Conservation (phyloP, 192 early-diverging fungal genomes). For the Kickxella alabastrina region DNA sequence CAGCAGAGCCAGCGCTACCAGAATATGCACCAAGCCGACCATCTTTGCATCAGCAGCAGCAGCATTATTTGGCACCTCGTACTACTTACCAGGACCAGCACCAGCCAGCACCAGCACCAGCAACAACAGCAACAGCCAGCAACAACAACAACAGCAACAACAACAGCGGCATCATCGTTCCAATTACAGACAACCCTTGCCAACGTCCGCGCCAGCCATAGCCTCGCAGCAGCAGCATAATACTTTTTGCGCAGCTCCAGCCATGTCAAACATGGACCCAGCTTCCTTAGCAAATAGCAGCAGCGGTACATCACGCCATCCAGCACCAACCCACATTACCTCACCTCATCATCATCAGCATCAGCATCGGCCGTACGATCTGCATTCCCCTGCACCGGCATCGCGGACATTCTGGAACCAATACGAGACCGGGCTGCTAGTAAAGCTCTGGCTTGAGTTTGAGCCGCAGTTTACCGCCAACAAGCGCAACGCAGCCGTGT, state of each 20-base stretch:
- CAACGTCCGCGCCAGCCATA: not conserved
- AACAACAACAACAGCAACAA: not conserved
- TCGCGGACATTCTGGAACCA: constrained; percentile 53
- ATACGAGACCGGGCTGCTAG: constrained; percentile 46
- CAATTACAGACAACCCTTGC: constrained; percentile 6
- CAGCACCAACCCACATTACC: constrained; percentile 3
- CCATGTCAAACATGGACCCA: no score
- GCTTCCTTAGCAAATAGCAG: not conserved
- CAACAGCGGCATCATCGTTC: constrained; percentile 2
- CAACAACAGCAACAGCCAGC: constrained; percentile 1
- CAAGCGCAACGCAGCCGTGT: constrained; percentile 53
- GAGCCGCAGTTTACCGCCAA: constrained; percentile 49
- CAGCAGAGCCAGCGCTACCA: not conserved
- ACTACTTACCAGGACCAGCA: no score
- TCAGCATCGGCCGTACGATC: constrained; percentile 38
- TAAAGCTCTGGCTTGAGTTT: constrained; percentile 51
- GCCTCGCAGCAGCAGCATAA: not conserved
- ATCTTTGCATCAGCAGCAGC: not conserved
- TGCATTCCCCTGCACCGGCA: constrained; percentile 40
- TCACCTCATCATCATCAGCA: constrained; percentile 3
- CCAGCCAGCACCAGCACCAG: not conserved
- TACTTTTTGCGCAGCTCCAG: not conserved
- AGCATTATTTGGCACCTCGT: no score
- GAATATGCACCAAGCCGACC: not conserved
- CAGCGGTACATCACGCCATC: constrained; percentile 7